Evolutionary conservation across 805 yeast genomes (phyloP).

Genomic region (Lachancea sp.): DNA sequence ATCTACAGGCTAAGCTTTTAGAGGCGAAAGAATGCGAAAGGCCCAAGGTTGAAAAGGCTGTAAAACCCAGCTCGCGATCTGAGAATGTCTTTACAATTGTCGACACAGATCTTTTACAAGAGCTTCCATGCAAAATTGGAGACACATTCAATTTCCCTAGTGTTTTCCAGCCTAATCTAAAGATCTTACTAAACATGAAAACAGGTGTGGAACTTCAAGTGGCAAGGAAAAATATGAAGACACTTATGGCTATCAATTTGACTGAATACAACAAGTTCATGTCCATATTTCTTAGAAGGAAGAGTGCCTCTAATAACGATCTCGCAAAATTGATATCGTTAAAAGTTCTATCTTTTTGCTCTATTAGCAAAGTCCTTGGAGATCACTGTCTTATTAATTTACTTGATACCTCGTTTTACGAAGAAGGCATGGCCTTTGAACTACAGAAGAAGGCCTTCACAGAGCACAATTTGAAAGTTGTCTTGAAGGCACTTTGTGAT

Average conservation of each 20-base stretch:
- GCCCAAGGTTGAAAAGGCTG: slow-evolving; percentile 17
- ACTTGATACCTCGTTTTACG: slow-evolving; percentile 8
- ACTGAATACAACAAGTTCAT: slow-evolving; percentile 30
- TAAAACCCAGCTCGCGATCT: slow-evolving; percentile 18
- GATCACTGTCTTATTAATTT: slow-evolving; percentile 14
- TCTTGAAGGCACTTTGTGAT: slow-evolving; percentile 15
- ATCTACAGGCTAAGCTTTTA: slow-evolving; percentile 23
- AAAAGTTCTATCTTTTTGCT: slow-evolving; percentile 27
- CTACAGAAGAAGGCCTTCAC: slow-evolving; percentile 22
- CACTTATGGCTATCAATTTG: slow-evolving; percentile 19
- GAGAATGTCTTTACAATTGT: too few species aligned
- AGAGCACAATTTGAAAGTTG: slow-evolving; percentile 16
- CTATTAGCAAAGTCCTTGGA: slow-evolving; percentile 23
- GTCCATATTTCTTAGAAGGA: slow-evolving; percentile 30
- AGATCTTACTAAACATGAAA: slow-evolving; percentile 14
- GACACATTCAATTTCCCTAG: slow-evolving; percentile 22
- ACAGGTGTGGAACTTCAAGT: slow-evolving; percentile 4
- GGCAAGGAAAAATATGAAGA: slow-evolving; percentile 18
- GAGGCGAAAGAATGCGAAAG: slow-evolving; percentile 29
- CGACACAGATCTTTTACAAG: not conserved
- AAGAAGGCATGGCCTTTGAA: slow-evolving; percentile 18
- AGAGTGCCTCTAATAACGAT: slow-evolving; percentile 19
- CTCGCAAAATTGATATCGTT: slow-evolving; percentile 21
- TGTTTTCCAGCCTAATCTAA: slow-evolving; percentile 27
- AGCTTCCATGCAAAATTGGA: not conserved